Percentiles rank a stretch among this genome's conserved stretches.
These are phyloP conservation scores for Tetracladium setigerum DNA, from an alignment of 495 filamentous ascomycete species.

Conservation along the genomic window DNA sequence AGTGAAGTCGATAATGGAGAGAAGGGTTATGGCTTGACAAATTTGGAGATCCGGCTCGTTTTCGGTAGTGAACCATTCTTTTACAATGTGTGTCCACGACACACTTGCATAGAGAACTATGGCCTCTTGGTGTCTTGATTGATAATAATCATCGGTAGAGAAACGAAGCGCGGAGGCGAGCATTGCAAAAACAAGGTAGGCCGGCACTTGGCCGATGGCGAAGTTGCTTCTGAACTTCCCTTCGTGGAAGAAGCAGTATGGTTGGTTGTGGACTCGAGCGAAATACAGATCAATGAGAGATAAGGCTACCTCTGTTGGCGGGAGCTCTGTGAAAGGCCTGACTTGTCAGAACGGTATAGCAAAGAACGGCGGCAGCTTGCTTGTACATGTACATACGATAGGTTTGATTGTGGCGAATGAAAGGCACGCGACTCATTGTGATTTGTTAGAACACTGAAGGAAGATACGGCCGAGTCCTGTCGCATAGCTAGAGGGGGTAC, in stretches of 20 bases:
- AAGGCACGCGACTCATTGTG: too few relatives aligned
- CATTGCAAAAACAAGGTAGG: constrained; percentile 21
- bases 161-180: constrained; percentile 25
- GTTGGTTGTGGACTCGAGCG: constrained; percentile 24
- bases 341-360: constrained; percentile 3
- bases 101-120: constrained; percentile 21
- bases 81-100: constrained; percentile 25
- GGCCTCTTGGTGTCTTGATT: constrained; percentile 11
- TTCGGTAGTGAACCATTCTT: constrained; percentile 23
- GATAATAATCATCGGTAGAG: constrained; percentile 19
- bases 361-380: constrained; percentile 21
- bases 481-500: too few relatives aligned
- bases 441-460: too few relatives aligned
- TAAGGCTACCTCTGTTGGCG: constrained; percentile 12
- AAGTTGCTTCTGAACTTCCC: constrained; percentile 20
- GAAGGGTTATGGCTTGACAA: constrained; percentile 25
- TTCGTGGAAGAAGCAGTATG: constrained; percentile 28
- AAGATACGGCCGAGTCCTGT: too few relatives aligned
- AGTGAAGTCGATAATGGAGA: constrained; percentile 25
- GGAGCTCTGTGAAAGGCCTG: constrained; percentile 12
- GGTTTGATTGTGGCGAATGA: too few relatives aligned
- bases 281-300: constrained; percentile 27
- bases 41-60: constrained; percentile 20
- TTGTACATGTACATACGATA: too few relatives aligned
- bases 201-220: constrained; percentile 11